Conservation (phyloP, 768 basidiomycete genomes). For the Russula griseocarnosa region DNA sequence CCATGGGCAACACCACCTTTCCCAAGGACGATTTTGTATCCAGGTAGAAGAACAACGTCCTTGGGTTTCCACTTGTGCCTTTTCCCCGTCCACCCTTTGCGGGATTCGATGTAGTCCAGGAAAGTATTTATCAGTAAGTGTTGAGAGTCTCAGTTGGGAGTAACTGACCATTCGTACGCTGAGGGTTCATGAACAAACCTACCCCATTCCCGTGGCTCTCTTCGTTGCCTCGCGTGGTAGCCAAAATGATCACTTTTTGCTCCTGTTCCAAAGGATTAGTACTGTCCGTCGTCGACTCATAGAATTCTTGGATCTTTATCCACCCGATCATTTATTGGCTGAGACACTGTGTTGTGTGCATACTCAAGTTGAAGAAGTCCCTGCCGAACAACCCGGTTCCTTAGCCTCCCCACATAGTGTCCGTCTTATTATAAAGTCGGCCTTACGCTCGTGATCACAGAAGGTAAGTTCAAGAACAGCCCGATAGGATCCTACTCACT, state of each 20-base stretch:
- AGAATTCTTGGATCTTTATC: neutral
- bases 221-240: constrained; percentile 36
- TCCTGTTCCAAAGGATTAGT: constrained; percentile 31
- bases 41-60: neutral
- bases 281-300: neutral
- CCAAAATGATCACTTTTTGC: constrained; percentile 39
- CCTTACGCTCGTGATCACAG: no score
- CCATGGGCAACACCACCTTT: neutral
- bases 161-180: constrained; percentile 40
- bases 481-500: no score
- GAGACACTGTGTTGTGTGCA: neutral
- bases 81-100: constrained; percentile 53
- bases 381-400: neutral
- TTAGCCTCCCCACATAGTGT: no score
- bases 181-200: constrained; percentile 37
- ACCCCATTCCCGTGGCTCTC: constrained; percentile 32
- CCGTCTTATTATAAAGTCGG: no score
- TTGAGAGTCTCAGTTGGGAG: neutral
- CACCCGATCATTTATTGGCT: neutral
- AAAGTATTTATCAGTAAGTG: constrained; percentile 37
- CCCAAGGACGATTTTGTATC: constrained; percentile 8
- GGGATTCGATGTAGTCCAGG: constrained; percentile 49
- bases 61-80: constrained; percentile 38
- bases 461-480: no score
- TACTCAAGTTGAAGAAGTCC: neutral